A percentile compares a stretch with the other conserved stretches of the same genome.
Conservation (phyloP, 768 basidiomycete genomes). For the Daedaleopsis sinensis region DNA sequence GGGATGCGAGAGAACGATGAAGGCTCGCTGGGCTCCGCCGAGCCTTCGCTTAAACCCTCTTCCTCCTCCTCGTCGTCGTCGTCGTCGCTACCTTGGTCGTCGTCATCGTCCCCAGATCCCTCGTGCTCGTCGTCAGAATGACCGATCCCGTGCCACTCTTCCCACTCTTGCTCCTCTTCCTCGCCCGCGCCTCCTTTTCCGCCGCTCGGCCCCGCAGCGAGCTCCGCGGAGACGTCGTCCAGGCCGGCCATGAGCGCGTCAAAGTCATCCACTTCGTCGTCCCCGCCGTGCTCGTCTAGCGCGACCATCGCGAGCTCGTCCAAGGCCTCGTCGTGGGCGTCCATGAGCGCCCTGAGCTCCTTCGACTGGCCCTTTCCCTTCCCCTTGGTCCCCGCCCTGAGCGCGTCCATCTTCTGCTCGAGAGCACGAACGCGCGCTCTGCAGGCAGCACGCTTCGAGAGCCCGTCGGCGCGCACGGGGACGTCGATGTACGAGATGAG, state of each 20-base stretch:
- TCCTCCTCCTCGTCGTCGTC: slow-evolving; percentile 10
- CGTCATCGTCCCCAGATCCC: not conserved
- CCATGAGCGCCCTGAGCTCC: slow-evolving; percentile 24
- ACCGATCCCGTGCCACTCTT: slow-evolving; percentile 18
- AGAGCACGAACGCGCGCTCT: slow-evolving; percentile 29
- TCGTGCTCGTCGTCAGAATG: slow-evolving; percentile 9
- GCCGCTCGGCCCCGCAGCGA: not conserved
- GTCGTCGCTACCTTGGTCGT: not conserved
- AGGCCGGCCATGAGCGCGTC: slow-evolving; percentile 29
- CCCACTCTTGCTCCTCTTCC: slow-evolving; percentile 7
- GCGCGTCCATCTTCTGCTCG: slow-evolving; percentile 24
- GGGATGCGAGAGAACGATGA: slow-evolving; percentile 36
- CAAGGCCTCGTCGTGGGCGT: slow-evolving; percentile 26
- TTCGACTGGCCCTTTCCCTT: slow-evolving; percentile 25
- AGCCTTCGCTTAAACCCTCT: slow-evolving; percentile 11
- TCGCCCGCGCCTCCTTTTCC: slow-evolving; percentile 2
- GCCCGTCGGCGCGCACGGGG: slow-evolving; percentile 31
- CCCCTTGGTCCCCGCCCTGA: slow-evolving; percentile 16
- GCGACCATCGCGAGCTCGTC: slow-evolving; percentile 28
- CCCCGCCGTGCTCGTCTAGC: slow-evolving; percentile 25
- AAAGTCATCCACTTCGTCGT: slow-evolving; percentile 31
- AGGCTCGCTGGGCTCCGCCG: slow-evolving; percentile 22
- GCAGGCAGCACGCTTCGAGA: slow-evolving; percentile 25
- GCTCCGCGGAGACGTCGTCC: slow-evolving; percentile 14
- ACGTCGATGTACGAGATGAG: slow-evolving; percentile 32